Conservation (phyloP, 768 basidiomycete genomes). For the Amanita exitialis region DNA sequence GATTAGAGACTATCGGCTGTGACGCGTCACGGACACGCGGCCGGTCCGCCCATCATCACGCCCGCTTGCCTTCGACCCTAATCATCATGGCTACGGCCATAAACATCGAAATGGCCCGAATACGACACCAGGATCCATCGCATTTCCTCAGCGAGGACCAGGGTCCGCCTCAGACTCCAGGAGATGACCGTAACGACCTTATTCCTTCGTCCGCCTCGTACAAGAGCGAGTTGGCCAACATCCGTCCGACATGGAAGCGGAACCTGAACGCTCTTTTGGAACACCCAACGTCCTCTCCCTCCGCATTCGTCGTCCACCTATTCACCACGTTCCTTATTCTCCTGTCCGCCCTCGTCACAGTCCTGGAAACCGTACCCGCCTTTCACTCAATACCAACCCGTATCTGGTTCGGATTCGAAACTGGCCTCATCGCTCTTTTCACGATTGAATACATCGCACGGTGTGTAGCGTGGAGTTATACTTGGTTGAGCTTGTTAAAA, state of each 20-base stretch:
- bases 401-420: slow-evolving; percentile 85
- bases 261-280: slow-evolving; percentile 66
- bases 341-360: slow-evolving; percentile 64
- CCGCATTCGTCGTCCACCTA: slow-evolving; percentile 72
- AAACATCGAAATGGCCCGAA: slow-evolving; percentile 17
- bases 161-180: slow-evolving; percentile 18
- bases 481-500: slow-evolving; percentile 46
- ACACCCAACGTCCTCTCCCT: slow-evolving; percentile 62
- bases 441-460: slow-evolving; percentile 77
- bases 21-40: too few species aligned
- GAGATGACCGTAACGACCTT: slow-evolving; percentile 30
- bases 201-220: slow-evolving; percentile 26
- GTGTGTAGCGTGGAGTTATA: slow-evolving; percentile 65
- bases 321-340: slow-evolving; percentile 63
- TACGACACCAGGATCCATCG: slow-evolving; percentile 18
- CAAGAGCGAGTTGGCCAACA: slow-evolving; percentile 24
- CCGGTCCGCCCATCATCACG: too few species aligned
- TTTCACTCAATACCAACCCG: slow-evolving; percentile 61
- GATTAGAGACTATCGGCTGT: too few species aligned
- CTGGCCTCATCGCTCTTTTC: slow-evolving; percentile 73
- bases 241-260: slow-evolving; percentile 51
- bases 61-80: too few species aligned
- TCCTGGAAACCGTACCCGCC: slow-evolving; percentile 71
- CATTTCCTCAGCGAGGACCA: slow-evolving; percentile 37
- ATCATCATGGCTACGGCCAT: slow-evolving; percentile 16